These are phyloP conservation scores for Lipomyces japonicus DNA, from an alignment of 805 yeast genomes.

Conservation along the genomic window DNA sequence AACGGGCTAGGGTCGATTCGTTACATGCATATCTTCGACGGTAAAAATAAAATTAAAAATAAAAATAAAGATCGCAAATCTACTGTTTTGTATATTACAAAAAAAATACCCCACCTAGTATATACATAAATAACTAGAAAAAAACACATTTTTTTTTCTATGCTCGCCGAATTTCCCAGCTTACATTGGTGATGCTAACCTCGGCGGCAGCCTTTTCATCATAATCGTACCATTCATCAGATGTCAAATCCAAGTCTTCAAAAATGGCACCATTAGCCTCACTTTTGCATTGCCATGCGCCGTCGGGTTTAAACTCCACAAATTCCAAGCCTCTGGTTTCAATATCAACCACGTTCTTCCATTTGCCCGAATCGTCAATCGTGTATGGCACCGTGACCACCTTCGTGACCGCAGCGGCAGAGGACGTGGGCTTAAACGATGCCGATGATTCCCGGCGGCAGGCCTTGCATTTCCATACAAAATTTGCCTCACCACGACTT, in stretches of 20 bases:
- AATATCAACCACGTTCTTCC: constrained; percentile 55
- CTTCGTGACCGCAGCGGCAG: too few species aligned
- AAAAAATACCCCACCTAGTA: neutral
- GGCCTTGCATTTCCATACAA: constrained; percentile 68
- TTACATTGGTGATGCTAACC: constrained; percentile 72
- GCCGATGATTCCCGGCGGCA: constrained; percentile 48
- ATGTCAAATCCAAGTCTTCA: constrained; percentile 64
- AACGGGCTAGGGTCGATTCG: constrained; percentile 24
- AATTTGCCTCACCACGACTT: constrained; percentile 78
- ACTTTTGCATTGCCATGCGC: constrained; percentile 56
- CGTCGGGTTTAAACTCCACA: constrained; percentile 62
- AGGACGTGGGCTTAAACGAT: constrained; percentile 26
- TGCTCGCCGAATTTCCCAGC: constrained; percentile 53
- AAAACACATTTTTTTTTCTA: constrained; percentile 4
- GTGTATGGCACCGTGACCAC: constrained; percentile 39
- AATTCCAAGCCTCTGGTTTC: constrained; percentile 86
- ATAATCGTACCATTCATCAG: constrained; percentile 91
- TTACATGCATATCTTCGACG: constrained; percentile 23
- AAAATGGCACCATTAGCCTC: constrained; percentile 51
- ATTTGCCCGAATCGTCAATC: constrained; percentile 43
- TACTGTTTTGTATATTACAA: neutral
- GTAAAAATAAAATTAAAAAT: neutral
- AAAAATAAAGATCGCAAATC: neutral
- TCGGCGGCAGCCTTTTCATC: constrained; percentile 80
- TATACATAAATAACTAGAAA: neutral